Percentiles rank a stretch among this genome's conserved stretches.
phyloP scores from a whole-genome alignment of 2,329 filamentous ascomycete genomes.

The Hypoxylon sp. region DNA sequence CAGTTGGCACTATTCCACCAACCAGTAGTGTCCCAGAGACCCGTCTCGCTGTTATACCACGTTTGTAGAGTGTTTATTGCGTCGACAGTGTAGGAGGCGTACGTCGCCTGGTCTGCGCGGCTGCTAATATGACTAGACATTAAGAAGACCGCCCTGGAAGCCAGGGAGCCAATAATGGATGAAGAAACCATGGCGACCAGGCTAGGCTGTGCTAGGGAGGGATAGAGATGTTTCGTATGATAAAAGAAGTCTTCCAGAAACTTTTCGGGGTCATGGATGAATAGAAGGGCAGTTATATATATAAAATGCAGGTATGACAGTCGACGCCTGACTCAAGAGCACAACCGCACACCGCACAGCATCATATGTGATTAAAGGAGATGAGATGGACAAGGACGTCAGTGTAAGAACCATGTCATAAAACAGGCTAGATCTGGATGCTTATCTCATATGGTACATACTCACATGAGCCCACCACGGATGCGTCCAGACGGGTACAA shows the following conservation, averaged over 20 bases:
- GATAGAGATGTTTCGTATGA: conserved; percentile 26
- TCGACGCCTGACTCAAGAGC: conserved; percentile 25
- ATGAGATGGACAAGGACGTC: conserved; percentile 33
- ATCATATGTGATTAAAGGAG: conserved; percentile 29
- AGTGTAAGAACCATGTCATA: conserved; percentile 29
- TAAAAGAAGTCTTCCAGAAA: conserved; percentile 40
- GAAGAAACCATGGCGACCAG: conserved; percentile 48
- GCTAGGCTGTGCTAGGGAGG: conserved; percentile 4
- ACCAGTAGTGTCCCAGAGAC: conserved; percentile 66
- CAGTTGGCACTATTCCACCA: conserved; percentile 74
- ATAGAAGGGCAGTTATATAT: conserved; percentile 23
- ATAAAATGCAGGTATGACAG: conserved; percentile 22
- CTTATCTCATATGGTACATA: conserved; percentile 23
- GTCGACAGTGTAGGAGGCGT: conserved; percentile 45
- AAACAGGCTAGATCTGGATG: conserved; percentile 16
- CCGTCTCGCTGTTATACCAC: conserved; percentile 65
- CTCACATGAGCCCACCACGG: conserved; percentile 34
- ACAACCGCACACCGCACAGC: conserved; percentile 7
- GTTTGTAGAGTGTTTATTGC: conserved; percentile 57
- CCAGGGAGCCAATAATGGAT: conserved; percentile 47
- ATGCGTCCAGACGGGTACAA: conserved; percentile 29
- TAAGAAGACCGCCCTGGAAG: conserved; percentile 48
- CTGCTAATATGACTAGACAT: conserved; percentile 46
- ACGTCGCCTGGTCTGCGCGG: conserved; percentile 41
- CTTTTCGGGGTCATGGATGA: conserved; percentile 10